Evolutionary conservation across 2,329 filamentous ascomycete species (phyloP).

Genomic region (Stachybotrys chartarum): DNA sequence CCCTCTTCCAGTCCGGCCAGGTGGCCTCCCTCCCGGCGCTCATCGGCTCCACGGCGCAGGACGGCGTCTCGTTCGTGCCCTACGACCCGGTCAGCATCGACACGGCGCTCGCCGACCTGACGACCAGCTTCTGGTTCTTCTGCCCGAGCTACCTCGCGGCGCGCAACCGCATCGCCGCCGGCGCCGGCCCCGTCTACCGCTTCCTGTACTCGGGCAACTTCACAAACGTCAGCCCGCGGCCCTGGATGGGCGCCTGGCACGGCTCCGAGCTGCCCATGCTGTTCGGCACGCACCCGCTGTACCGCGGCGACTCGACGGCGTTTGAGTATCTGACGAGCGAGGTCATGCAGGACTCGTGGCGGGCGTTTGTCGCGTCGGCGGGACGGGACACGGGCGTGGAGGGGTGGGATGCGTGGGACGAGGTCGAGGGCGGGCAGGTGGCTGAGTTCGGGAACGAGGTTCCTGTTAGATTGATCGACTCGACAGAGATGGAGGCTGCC

Average conservation of each 20-base stretch:
- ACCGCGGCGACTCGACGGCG: background rate
- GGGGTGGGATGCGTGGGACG: background rate
- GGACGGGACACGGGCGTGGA: background rate
- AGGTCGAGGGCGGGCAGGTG: background rate
- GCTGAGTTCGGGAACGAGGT: background rate
- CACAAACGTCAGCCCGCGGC: background rate
- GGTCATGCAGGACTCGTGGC: background rate
- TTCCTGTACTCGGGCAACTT: background rate
- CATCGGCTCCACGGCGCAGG: background rate
- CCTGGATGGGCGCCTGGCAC: conserved; percentile 1
- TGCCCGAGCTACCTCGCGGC: background rate
- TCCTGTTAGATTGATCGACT: background rate
- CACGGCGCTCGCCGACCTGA: background rate
- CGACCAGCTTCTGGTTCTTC: background rate
- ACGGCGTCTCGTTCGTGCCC: background rate
- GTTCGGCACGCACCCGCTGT: background rate
- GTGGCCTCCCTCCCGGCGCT: background rate
- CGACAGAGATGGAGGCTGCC: background rate
- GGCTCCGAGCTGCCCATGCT: background rate
- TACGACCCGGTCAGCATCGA: background rate
- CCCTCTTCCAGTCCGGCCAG: background rate
- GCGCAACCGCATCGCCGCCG: background rate
- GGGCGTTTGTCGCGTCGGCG: background rate
- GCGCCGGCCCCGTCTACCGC: background rate
- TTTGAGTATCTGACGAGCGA: background rate